Evolutionary conservation across 2,329 filamentous ascomycete genomes (phyloP).

Genomic region (Acrocalymma vagum): DNA sequence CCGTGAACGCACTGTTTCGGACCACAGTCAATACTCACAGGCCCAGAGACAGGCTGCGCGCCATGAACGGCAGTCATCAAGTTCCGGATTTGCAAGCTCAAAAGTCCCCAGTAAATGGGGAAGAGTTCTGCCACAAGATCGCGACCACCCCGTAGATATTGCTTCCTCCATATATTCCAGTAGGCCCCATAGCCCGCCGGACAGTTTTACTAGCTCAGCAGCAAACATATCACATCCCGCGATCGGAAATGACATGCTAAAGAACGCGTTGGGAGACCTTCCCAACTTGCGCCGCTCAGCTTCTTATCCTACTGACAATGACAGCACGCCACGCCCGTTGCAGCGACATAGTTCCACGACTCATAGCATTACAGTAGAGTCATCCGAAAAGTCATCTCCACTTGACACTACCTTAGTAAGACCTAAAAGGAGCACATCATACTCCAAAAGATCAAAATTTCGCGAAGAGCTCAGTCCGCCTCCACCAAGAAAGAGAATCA

Average conservation of each 20-base stretch:
- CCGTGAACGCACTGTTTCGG: constrained; percentile 26
- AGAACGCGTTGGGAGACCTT: constrained; percentile 14
- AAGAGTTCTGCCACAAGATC: constrained; percentile 32
- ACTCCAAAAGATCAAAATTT: constrained; percentile 44
- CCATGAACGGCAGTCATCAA: constrained; percentile 41
- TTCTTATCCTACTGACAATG: constrained; percentile 33
- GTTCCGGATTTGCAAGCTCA: constrained; percentile 46
- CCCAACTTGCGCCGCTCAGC: constrained; percentile 23
- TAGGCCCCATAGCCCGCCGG: constrained; percentile 47
- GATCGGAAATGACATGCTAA: constrained; percentile 15
- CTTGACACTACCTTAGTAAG: too few relatives aligned
- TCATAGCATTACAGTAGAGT: constrained; percentile 5
- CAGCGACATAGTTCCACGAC: constrained; percentile 18
- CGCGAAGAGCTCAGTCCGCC: constrained; percentile 46
- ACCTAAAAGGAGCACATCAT: constrained; percentile 40
- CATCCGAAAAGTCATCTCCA: constrained; percentile 2
- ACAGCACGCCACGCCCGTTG: constrained; percentile 29
- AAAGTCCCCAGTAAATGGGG: constrained; percentile 49
- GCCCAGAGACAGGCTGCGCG: constrained; percentile 17
- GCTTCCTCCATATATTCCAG: constrained; percentile 52
- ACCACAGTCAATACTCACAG: constrained; percentile 26
- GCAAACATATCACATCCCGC: constrained; percentile 20
- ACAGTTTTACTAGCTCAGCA: constrained; percentile 36
- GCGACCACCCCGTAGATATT: constrained; percentile 22
- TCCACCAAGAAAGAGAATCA: constrained; percentile 34